These are phyloP conservation scores for Francoa sonchifolia DNA, from an alignment of 441 rosid species.

Conservation along the genomic window DNA sequence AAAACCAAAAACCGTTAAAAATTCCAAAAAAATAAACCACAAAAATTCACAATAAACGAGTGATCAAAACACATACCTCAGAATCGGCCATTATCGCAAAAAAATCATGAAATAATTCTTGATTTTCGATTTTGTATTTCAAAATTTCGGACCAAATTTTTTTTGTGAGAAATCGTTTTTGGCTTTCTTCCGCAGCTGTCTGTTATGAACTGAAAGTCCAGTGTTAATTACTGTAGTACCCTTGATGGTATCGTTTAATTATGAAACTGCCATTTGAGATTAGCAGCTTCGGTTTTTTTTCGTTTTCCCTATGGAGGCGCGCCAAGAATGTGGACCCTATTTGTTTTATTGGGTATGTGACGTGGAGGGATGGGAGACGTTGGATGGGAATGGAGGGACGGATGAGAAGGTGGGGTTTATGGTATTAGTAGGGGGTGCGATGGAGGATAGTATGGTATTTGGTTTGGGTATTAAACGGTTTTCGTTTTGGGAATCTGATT, in stretches of 20 bases:
- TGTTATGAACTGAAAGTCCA: slow-evolving; percentile 62
- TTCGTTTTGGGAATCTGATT: no score
- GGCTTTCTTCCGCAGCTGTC: slow-evolving; percentile 38
- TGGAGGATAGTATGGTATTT: no score
- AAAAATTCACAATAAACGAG: slow-evolving; percentile 1
- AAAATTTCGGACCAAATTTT: slow-evolving; percentile 19
- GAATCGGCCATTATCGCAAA: slow-evolving; percentile 45
- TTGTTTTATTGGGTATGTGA: no score
- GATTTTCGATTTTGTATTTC: slow-evolving; percentile 22
- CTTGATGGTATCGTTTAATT: slow-evolving; percentile 13
- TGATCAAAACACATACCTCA: slow-evolving; percentile 30
- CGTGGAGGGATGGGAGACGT: no score
- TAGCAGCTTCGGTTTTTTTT: slow-evolving; percentile 13
- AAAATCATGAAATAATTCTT: slow-evolving; percentile 19
- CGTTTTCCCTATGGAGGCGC: slow-evolving; percentile 14
- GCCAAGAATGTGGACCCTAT: slow-evolving; percentile 13
- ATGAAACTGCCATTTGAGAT: slow-evolving; percentile 14
- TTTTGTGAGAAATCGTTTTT: slow-evolving; percentile 20
- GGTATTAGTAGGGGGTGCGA: no score
- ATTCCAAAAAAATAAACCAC: slow-evolving; percentile 1
- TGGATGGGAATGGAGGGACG: no score
- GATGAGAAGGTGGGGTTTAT: no score
- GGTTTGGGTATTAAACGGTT: no score
- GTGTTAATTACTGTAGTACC: slow-evolving; percentile 15
- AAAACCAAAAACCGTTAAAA: background rate